Evolutionary conservation across 345 rosid species (phyloP), one percentile per base, ranked within the genome.

Genomic region (Salix brachista): DNA sequence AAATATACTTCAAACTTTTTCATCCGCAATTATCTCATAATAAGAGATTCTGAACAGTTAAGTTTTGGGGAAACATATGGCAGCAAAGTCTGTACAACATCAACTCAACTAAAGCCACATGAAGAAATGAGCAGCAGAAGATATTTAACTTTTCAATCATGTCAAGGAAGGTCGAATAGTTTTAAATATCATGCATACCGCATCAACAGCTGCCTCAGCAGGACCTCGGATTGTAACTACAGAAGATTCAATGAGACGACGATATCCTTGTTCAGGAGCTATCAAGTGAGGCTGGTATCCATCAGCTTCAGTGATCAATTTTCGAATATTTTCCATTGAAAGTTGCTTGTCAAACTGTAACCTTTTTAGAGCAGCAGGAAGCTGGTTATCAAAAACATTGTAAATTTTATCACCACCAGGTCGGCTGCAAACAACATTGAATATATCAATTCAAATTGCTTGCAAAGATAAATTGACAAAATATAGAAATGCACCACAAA

Each of bases 261-360:
- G 97, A 80, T 96, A 96, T 60, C 99, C 99, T 84, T 96, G 99
- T 74, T 96, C 99, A 36, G 99, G 99, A 86, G 99, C 99, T 80
- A 96, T 94, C 81, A 96, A 83, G 82, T 96, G 99, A 66, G 99
- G 99, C 77, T 96, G 99, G 84, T 96, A 96, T 68, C 99, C 99
- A 85, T 96, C 99, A 67, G 99, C 99, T 89, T 96, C 99, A 64
- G 99, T 92, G 70, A 96, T 95, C 79, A 96, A 89, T 89, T 94
- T 96, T 54, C 92, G 91, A 66, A 96, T 91, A 81, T 96, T 94
- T 83, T 96, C 98, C 99, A 96, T 96, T 4, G 99, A 83, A 26
- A 96, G 93, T 83, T 96, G 99, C 86, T 88, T 96, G 87, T 96
- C 99, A 84, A 96, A 96, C 76, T 96, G 98, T 87, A 96, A 85